Evolutionary conservation across 108 stramenopile species (phyloP), one percentile per base, ranked within the genome.

Genomic region (Nitzschia putrida): DNA sequence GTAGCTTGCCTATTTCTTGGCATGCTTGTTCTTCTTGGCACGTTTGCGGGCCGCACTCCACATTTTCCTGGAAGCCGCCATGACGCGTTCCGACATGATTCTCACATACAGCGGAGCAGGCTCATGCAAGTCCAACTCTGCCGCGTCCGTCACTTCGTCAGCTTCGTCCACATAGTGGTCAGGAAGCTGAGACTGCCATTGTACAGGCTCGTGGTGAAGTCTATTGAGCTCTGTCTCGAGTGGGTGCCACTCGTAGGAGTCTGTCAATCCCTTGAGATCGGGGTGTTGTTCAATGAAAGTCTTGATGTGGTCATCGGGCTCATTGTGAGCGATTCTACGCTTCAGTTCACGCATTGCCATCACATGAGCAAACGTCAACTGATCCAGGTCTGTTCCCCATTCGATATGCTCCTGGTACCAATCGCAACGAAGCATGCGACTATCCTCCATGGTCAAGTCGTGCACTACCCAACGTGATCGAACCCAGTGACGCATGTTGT

Each of bases 401-500:
- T 71, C 83, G 34, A 80, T 55, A 51, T 89, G 87, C 61, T 92
- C 91, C 41, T 75, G 78, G 67, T 87, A 92, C 91, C 91, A 92
- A 51, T 92, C 85, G 58, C 91, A 92, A 45, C 91, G 86, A 7
- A 92, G 67, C 45, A 85, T 75, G 40, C 84, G 77, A 42, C 76
- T 82, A 47, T 89, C 91, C 58, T 83, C 85, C 39, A 84, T 54
- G 29, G 77, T 70, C 54, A 88, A 64, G 58, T 92, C 83, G 72
- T 92, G 87, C 6, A 92, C 50, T 39, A 92, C 63, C 91, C 91
- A 92, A 29, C 82, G 76, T 5, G 84, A 77, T 37, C 88, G 83
- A 22, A 88, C 85, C 74, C 87, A 92, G 56, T 87, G 80, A 45
- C 85, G 73, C 73, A 89, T 80, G 47, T 64, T 61, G 50, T 83